Evolutionary conservation across 306 rosid genomes (phyloP).

Genomic region (Vicia villosa): DNA sequence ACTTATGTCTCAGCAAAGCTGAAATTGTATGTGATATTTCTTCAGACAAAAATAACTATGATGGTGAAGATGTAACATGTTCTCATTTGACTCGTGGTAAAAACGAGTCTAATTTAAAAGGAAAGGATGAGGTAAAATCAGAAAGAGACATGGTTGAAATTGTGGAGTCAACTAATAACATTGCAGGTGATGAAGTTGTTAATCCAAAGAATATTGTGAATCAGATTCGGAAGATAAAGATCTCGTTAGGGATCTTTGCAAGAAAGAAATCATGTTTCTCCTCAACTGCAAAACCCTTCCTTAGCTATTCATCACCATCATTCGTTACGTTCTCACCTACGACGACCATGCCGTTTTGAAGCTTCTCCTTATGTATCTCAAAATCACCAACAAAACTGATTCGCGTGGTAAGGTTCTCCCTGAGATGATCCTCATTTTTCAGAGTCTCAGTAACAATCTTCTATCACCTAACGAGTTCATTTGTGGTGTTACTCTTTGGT

Average conservation of each 20-base stretch:
- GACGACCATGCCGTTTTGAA: slow-evolving; percentile 94
- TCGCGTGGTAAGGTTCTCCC: slow-evolving; percentile 81
- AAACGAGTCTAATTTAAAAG: slow-evolving; percentile 32
- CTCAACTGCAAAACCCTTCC: slow-evolving; percentile 90
- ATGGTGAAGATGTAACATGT: slow-evolving; percentile 38
- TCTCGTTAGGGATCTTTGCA: too few species aligned
- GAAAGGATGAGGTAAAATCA: slow-evolving; percentile 33
- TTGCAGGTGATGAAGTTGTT: slow-evolving; percentile 38
- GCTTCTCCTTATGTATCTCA: slow-evolving; percentile 85
- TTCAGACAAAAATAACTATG: slow-evolving; percentile 36
- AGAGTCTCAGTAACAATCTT: slow-evolving; percentile 84
- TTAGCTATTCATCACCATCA: slow-evolving; percentile 82
- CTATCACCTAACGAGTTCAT: slow-evolving; percentile 87
- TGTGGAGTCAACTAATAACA: too few species aligned
- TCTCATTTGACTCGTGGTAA: slow-evolving; percentile 33
- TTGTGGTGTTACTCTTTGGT: slow-evolving; percentile 88
- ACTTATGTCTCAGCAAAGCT: slow-evolving; percentile 37
- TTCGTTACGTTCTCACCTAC: slow-evolving; percentile 85
- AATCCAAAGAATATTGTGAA: too few species aligned
- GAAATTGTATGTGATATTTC: slow-evolving; percentile 40
- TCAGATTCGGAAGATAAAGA: too few species aligned
- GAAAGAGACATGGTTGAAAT: slow-evolving; percentile 23
- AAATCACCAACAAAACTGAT: slow-evolving; percentile 87
- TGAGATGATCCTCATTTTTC: slow-evolving; percentile 92
- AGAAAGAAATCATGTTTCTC: slow-evolving; percentile 84